phyloP scores from a whole-genome alignment of 129 eudicot genomes.

The Silybum marianum region DNA sequence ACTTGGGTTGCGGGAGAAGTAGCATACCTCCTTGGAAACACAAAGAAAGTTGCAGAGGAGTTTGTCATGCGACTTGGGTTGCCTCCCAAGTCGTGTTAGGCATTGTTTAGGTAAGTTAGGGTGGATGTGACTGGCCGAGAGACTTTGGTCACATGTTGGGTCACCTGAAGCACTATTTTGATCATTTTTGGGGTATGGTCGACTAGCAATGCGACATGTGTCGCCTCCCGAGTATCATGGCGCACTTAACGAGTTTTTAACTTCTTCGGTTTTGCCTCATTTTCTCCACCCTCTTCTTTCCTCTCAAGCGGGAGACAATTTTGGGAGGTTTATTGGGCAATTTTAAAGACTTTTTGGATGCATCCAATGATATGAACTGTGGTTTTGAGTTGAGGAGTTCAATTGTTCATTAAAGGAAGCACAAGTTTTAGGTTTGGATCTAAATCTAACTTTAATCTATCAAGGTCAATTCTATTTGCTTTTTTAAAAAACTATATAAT shows the following conservation, averaged over 20 bases:
- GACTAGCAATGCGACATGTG: too few relatives aligned
- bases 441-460: too few relatives aligned
- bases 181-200: neutral
- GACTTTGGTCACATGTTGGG: neutral
- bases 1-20: too few relatives aligned
- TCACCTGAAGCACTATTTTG: neutral
- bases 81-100: neutral
- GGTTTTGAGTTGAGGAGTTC: neutral
- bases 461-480: neutral
- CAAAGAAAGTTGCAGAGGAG: too few relatives aligned
- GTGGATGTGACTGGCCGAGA: neutral
- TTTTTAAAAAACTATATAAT: neutral
- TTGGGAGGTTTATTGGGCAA: neutral
- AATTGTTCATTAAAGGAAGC: neutral
- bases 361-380: neutral
- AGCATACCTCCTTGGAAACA: too few relatives aligned
- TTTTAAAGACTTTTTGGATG: neutral
- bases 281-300: neutral
- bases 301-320: neutral
- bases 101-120: neutral
- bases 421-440: neutral
- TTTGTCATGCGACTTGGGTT: neutral
- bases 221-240: neutral
- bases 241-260: neutral
- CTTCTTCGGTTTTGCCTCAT: neutral